Evolutionary conservation across 2,329 filamentous ascomycete genomes (phyloP), one percentile per base, ranked within the genome.

Genomic region (Stromatinia cepivora): DNA sequence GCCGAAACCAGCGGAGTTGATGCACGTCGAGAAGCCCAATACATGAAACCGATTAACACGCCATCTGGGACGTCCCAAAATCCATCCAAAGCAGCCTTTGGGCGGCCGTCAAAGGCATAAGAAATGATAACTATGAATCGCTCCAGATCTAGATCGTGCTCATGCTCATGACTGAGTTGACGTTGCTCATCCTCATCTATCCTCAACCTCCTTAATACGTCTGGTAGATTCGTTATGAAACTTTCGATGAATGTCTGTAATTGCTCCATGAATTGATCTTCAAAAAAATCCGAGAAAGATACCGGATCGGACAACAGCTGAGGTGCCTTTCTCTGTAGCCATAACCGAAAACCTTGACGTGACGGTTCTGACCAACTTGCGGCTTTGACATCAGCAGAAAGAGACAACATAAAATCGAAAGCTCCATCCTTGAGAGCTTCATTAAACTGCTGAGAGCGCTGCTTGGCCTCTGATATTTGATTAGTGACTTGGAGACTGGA

Each of bases 1-100:
- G 94, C 94, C 71, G 93, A 95, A 70, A 97, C 94, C 34, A 97
- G 86, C n/a, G 95, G 95, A 0, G 96, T 97, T 0, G 96, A 97
- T 71, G 97, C 93, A 75, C 95, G 87, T 74, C 93, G 90, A 4
- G 95, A 97, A n/a, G 94, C 92, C 95, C 95, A 99, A 73, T 97
- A 92, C 78, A 99, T 85, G 78, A 99, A 99, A 0, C 95, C 95
- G 72, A 94, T 92, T 45, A 99, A 83, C 74, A 97, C 97, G 77
- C 93, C 93, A 76, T 99, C 95, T 2, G 91, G 89, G 77, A 97
- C 94, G 45, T 87, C 87, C 95, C 95, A 99, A 75, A 98, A 98
- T 58, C 90, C 91, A 31, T 78, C 75, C 76, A 92, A 88, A 13
- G 94, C 92, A 36, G 93, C 91, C 65, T 97, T 92, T 22, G 91